Percentiles rank a stretch among this genome's conserved stretches.
phyloP scores from a whole-genome alignment of 495 filamentous ascomycete genomes.

The Xylaria bambusicola region DNA sequence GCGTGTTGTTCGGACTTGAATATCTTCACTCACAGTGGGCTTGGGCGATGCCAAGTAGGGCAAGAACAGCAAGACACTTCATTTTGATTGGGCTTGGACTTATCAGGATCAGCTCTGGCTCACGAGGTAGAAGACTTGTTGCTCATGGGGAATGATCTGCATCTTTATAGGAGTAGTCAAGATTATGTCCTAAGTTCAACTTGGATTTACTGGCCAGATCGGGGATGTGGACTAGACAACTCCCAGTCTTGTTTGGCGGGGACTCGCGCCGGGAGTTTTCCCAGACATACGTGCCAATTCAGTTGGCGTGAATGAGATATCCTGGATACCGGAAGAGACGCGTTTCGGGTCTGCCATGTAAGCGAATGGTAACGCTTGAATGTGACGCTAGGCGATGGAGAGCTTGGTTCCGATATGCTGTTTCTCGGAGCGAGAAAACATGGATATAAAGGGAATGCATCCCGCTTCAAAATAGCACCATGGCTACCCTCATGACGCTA shows the following conservation, averaged over 20 bases:
- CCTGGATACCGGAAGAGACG: not conserved
- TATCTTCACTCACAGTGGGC: constrained; percentile 17
- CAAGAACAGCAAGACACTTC: constrained; percentile 15
- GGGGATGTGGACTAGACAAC: not conserved
- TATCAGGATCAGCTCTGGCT: not conserved
- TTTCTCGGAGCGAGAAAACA: not conserved
- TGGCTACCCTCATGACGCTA: not conserved
- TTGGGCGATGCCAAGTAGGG: constrained; percentile 15
- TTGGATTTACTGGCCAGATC: not conserved
- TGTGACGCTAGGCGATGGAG: not conserved
- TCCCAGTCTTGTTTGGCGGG: not conserved
- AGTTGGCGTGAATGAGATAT: not conserved
- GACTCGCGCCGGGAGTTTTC: not conserved
- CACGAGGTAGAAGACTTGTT: not conserved
- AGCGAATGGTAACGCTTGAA: not conserved
- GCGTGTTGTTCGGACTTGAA: not conserved
- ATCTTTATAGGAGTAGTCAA: constrained; percentile 9
- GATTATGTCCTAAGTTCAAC: not conserved
- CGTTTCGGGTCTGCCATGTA: not conserved
- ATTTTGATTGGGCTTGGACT: constrained; percentile 9
- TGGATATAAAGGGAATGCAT: not conserved
- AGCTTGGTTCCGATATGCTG: constrained; percentile 10
- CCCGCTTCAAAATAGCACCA: constrained; percentile 3
- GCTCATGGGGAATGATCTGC: constrained; percentile 15
- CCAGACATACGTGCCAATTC: not conserved